Conservation (phyloP, 805 yeast species). For the Ogataea henricii region DNA sequence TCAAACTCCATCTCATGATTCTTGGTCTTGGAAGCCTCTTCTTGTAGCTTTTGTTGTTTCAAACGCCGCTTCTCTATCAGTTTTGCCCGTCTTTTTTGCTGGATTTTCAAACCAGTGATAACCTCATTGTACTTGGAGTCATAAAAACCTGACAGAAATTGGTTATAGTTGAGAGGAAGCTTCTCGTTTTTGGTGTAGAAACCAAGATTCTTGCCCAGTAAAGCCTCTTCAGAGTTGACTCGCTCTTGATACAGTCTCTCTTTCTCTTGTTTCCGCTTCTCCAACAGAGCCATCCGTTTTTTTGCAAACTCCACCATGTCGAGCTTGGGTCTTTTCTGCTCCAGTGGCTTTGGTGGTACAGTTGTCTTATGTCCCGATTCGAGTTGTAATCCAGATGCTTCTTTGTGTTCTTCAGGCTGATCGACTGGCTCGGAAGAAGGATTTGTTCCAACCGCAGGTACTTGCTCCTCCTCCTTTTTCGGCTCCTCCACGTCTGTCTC, state of each 20-base stretch:
- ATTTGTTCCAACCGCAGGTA: no score
- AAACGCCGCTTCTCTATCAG: constrained; percentile 31
- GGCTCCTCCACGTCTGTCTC: constrained; percentile 9
- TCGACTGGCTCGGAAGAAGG: no score
- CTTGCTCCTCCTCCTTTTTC: constrained; percentile 8
- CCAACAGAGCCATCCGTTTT: constrained; percentile 42
- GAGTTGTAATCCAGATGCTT: no score
- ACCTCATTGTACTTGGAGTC: constrained; percentile 24
- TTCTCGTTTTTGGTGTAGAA: constrained; percentile 28
- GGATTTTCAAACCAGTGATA: constrained; percentile 31
- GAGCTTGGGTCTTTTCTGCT: constrained; percentile 34
- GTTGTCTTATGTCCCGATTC: no score
- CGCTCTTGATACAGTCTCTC: constrained; percentile 37
- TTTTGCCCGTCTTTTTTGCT: constrained; percentile 35
- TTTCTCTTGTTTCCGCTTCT: constrained; percentile 36
- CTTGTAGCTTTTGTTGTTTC: constrained; percentile 32
- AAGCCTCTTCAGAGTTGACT: constrained; percentile 35
- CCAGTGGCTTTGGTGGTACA: no score
- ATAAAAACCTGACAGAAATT: constrained; percentile 20
- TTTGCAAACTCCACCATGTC: constrained; percentile 62
- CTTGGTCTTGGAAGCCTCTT: constrained; percentile 17
- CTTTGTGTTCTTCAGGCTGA: no score
- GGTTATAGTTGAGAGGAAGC: constrained; percentile 27
- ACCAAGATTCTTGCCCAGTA: constrained; percentile 34
- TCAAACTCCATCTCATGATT: constrained; percentile 22